phyloP scores from a whole-genome alignment of 1,284 basidiomycete species.

The Apiotrichum gamsii region DNA sequence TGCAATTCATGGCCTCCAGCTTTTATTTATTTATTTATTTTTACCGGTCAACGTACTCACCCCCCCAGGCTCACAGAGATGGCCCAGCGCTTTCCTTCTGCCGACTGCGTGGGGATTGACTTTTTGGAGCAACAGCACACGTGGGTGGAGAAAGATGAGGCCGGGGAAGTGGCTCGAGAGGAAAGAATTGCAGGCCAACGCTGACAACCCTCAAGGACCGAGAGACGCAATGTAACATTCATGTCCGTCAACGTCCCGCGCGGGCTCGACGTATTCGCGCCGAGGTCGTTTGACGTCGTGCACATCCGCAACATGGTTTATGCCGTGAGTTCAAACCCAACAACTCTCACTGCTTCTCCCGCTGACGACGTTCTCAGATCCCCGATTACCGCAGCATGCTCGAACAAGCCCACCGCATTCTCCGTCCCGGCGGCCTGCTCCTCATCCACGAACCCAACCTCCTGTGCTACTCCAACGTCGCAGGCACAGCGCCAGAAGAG shows the following conservation, averaged over 20 bases:
- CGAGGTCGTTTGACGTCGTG: constrained; percentile 18
- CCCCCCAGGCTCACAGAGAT: constrained; percentile 16
- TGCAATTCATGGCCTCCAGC: too few species aligned
- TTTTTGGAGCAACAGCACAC: constrained; percentile 14
- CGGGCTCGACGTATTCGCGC: constrained; percentile 8
- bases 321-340: constrained; percentile 11
- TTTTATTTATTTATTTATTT: too few species aligned
- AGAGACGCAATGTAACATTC: constrained; percentile 12
- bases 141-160: too few species aligned
- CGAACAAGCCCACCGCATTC: constrained; percentile 10
- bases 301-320: constrained; percentile 19
- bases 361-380: constrained; percentile 2
- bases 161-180: too few species aligned
- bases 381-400: constrained; percentile 11
- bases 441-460: constrained; percentile 18
- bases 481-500: constrained; percentile 1
- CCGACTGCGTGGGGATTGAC: constrained; percentile 24
- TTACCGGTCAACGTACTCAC: background rate
- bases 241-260: constrained; percentile 13
- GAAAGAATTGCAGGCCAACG: too few species aligned
- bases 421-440: constrained; percentile 16
- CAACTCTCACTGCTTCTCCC: background rate
- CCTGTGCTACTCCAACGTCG: constrained; percentile 4
- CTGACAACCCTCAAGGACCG: too few species aligned
- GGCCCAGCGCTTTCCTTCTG: constrained; percentile 19